These are phyloP conservation scores for Sphenostylis stenocarpa DNA, from an alignment of 306 rosid species.

Conservation along the genomic window DNA sequence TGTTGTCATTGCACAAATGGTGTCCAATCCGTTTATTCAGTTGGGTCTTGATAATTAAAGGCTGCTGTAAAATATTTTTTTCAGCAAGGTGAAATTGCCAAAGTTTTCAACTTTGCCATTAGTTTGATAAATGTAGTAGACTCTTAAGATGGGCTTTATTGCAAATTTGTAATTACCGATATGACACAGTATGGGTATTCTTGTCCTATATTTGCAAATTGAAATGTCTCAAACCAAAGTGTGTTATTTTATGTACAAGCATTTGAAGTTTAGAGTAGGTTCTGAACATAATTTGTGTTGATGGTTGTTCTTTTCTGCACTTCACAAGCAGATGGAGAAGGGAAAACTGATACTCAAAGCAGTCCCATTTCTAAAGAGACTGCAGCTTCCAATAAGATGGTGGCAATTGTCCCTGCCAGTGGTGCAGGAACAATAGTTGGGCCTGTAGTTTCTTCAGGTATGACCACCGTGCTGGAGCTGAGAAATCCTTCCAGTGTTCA, in stretches of 20 bases:
- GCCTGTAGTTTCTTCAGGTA: constrained; percentile 57
- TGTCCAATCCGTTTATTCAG: constrained; percentile 29
- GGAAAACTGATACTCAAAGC: constrained; percentile 49
- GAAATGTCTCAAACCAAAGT: not conserved
- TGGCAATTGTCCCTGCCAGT: constrained; percentile 41
- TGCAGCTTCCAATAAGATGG: constrained; percentile 39
- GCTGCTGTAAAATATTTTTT: not conserved
- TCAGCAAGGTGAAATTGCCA: constrained; percentile 5
- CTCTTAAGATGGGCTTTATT: constrained; percentile 14
- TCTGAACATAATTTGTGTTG: constrained; percentile 11
- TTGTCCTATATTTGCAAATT: constrained; percentile 10
- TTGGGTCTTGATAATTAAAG: constrained; percentile 25
- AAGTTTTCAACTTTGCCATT: not conserved
- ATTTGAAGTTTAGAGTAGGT: not conserved
- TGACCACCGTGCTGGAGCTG: constrained; percentile 65
- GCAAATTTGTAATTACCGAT: not conserved
- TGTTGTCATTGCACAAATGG: constrained; percentile 13
- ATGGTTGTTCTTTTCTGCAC: constrained; percentile 11
- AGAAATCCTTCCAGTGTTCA: constrained; percentile 44
- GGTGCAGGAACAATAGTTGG: constrained; percentile 48
- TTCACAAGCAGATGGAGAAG: constrained; percentile 56
- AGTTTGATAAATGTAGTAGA: not conserved
- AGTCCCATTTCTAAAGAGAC: constrained; percentile 50
- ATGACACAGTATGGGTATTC: constrained; percentile 2
- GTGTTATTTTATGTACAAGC: not conserved